These are phyloP conservation scores for Alliaria petiolata DNA, from an alignment of 345 rosid genomes.

Conservation along the genomic window DNA sequence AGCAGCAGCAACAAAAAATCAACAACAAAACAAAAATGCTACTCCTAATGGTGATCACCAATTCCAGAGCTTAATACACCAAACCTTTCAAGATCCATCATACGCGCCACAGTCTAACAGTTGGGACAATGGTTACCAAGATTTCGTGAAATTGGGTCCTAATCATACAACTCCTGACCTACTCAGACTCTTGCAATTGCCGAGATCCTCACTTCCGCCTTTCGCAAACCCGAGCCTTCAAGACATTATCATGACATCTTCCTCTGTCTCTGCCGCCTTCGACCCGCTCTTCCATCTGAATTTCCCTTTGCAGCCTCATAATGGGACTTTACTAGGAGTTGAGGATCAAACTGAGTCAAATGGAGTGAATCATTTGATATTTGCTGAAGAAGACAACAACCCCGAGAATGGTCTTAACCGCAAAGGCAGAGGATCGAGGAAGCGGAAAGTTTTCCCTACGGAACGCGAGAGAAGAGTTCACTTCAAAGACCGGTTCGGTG, in stretches of 20 bases:
- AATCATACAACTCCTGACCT: slow-evolving; percentile 53
- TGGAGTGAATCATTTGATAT: slow-evolving; percentile 21
- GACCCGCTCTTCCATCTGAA: slow-evolving; percentile 60
- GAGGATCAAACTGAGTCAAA: slow-evolving; percentile 24
- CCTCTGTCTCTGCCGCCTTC: slow-evolving; percentile 37
- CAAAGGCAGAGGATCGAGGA: slow-evolving; percentile 43
- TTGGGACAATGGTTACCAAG: slow-evolving; percentile 39
- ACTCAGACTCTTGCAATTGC: slow-evolving; percentile 55
- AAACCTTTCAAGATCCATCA: slow-evolving; percentile 21
- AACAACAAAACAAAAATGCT: too few species aligned
- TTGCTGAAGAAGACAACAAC: slow-evolving; percentile 31
- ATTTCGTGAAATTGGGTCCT: slow-evolving; percentile 18
- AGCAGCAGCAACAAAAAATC: too few species aligned
- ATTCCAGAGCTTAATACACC: slow-evolving; percentile 28
- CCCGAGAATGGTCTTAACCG: slow-evolving; percentile 40
- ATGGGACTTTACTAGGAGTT: slow-evolving; percentile 34
- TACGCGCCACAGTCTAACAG: slow-evolving; percentile 7
- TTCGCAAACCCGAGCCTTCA: slow-evolving; percentile 26
- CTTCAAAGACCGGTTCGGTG: slow-evolving; percentile 49
- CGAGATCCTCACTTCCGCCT: slow-evolving; percentile 43
- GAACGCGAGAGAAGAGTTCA: slow-evolving; percentile 67
- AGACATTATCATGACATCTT: slow-evolving; percentile 32
- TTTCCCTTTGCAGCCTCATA: slow-evolving; percentile 55
- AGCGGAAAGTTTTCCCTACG: slow-evolving; percentile 48
- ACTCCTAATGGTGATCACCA: slow-evolving; percentile 19